Evolutionary conservation across 2,329 filamentous ascomycete genomes (phyloP), one percentile per base, ranked within the genome.

Genomic region (Fusarium sublunatum): DNA sequence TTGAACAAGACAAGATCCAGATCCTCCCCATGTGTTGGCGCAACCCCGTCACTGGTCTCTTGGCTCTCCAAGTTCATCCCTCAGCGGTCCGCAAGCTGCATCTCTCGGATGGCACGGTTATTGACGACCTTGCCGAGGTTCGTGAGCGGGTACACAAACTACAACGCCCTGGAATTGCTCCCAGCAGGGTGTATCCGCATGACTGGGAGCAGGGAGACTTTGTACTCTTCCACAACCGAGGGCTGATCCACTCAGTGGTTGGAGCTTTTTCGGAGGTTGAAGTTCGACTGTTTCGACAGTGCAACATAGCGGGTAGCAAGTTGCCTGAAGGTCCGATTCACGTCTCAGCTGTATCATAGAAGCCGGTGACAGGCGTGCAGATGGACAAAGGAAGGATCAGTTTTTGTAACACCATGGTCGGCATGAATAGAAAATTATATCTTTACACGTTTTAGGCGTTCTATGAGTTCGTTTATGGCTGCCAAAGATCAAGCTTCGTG

Each of bases 141-240:
- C 79, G 91, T 8, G 87, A 88, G 32, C 87, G 85, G n/a, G 84
- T 92, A 7, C 78, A 93, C 72, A 78, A 82, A 22, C 75, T 93
- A 50, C 90, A 93, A 77, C 80, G 91, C 7, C 90, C 90, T 4
- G 90, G 85, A 0, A 93, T 93, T 67, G 84, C 85, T 11, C 90
- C 91, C 0, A 73, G 81, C 55, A 79, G 82, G 60, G 89, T 93
- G 10, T 92, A 92, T 72, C 79, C 89, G 8, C 88, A 92, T 68
- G 89, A 93, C 67, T 93, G 91, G 91, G 80, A 89, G 66, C 86
- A 91, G 72, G 90, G 90, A 6, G 91, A 93, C 71, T 76, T 92
- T 54, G 91, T 92, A 1, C 78, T 93, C 25, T 93, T 93, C 76
- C 89, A 93, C 74, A 93, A 93, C 71, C 85, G 89, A 9, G 91